phyloP scores from a whole-genome alignment of 192 early-diverging fungal genomes.

The Coemansia sp. region DNA sequence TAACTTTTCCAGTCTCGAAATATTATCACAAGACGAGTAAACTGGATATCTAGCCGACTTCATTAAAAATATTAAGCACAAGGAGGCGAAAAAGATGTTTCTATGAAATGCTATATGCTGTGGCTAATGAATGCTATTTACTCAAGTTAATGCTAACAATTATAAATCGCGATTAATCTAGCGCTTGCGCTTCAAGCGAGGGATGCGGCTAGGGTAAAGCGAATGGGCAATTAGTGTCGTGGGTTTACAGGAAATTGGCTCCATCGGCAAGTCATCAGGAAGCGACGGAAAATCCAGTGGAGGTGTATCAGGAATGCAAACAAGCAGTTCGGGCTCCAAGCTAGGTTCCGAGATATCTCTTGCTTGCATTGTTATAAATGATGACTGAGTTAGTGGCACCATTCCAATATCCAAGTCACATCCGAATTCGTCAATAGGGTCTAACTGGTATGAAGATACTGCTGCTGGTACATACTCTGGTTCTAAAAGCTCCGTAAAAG shows the following conservation, averaged over 20 bases:
- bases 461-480: constrained; percentile 40
- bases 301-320: constrained; percentile 10
- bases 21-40: too few species aligned
- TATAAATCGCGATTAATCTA: neutral
- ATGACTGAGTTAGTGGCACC: constrained; percentile 36
- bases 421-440: constrained; percentile 30
- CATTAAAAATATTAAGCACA: too few species aligned
- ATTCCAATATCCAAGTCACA: constrained; percentile 32
- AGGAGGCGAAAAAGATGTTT: too few species aligned
- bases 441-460: constrained; percentile 1
- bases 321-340: constrained; percentile 21
- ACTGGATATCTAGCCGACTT: too few species aligned
- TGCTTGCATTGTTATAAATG: constrained; percentile 1
- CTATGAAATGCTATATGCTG: too few species aligned
- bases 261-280: neutral
- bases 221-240: constrained; percentile 22
- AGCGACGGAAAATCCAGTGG: neutral
- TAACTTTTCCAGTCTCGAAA: too few species aligned
- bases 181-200: constrained; percentile 49
- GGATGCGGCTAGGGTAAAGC: constrained; percentile 42
- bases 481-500: constrained; percentile 11
- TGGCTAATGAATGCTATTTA: too few species aligned
- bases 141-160: too few species aligned
- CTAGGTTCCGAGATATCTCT: constrained; percentile 21
- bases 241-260: constrained; percentile 13